A percentile compares a stretch with the other conserved stretches of the same genome.
phyloP scores from a whole-genome alignment of 352 stramenopile genomes.

The Phytophthora melonis region DNA sequence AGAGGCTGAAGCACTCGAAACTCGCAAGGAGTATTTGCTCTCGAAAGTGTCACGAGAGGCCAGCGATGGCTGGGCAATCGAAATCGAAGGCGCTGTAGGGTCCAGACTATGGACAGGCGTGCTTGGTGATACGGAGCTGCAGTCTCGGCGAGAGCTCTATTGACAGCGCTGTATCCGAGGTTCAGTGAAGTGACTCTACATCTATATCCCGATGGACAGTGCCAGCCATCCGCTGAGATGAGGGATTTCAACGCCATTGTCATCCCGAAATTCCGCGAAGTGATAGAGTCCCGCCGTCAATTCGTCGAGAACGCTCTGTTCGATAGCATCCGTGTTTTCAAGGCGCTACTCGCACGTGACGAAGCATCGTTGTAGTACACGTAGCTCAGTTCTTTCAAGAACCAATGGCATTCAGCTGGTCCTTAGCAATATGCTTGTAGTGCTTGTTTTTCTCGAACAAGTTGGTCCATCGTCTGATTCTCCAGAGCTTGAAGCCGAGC shows the following conservation, averaged over 20 bases:
- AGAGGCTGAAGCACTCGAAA: slow-evolving; percentile 5
- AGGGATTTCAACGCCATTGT: not conserved
- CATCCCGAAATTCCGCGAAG: not conserved
- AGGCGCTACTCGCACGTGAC: not conserved
- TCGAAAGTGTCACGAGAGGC: not conserved
- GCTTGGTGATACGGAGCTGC: not conserved
- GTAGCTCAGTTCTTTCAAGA: too few relatives aligned
- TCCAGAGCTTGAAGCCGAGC: not conserved
- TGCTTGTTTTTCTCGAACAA: not conserved
- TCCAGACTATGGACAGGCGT: not conserved
- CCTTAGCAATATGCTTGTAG: not conserved
- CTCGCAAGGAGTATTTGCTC: not conserved
- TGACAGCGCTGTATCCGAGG: not conserved
- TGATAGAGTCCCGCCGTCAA: not conserved
- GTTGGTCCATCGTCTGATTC: slow-evolving; percentile 3
- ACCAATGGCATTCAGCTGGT: too few relatives aligned
- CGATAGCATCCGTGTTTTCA: not conserved
- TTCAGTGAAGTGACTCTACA: not conserved
- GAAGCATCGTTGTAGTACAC: too few relatives aligned
- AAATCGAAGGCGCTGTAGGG: too few relatives aligned
- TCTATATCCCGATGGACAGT: too few relatives aligned
- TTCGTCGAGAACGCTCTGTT: not conserved
- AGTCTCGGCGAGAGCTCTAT: not conserved
- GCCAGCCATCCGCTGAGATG: not conserved
- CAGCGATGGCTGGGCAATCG: not conserved